Conservation (phyloP, 1,284 basidiomycete species). For the Moesziomyces parantarcticus region DNA sequence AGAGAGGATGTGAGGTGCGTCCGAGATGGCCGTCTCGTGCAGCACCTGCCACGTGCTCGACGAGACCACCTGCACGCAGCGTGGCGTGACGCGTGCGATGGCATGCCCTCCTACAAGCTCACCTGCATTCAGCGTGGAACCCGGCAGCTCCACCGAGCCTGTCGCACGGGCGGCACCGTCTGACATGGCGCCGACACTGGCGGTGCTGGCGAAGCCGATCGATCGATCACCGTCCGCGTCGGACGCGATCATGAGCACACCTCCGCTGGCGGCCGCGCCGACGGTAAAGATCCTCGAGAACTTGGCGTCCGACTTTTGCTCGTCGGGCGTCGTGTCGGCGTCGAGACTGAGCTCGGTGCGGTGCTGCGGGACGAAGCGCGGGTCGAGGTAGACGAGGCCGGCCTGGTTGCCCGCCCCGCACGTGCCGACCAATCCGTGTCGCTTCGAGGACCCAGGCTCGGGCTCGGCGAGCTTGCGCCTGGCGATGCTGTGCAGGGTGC, state of each 20-base stretch:
- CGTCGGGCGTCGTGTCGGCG: not conserved
- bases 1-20: constrained; percentile 5
- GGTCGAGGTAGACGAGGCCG: constrained; percentile 39
- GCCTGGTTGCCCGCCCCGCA: constrained; percentile 43
- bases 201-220: constrained; percentile 12
- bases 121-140: constrained; percentile 18
- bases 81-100: constrained; percentile 22
- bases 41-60: constrained; percentile 13
- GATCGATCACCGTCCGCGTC: constrained; percentile 2
- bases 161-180: not conserved
- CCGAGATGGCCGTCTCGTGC: constrained; percentile 10
- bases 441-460: constrained; percentile 17
- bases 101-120: constrained; percentile 7
- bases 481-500: constrained; percentile 30
- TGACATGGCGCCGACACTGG: not conserved
- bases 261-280: constrained; percentile 1
- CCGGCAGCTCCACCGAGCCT: not conserved
- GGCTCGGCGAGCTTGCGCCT: constrained; percentile 20
- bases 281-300: constrained; percentile 29
- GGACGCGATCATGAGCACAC: constrained; percentile 16
- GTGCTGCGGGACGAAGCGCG: constrained; percentile 18
- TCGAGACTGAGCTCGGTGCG: constrained; percentile 5
- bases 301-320: constrained; percentile 1
- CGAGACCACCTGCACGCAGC: constrained; percentile 25
- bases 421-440: constrained; percentile 27